These are phyloP conservation scores for Rutstroemia sp. DNA, from an alignment of 2,329 filamentous ascomycete genomes.

Conservation along the genomic window DNA sequence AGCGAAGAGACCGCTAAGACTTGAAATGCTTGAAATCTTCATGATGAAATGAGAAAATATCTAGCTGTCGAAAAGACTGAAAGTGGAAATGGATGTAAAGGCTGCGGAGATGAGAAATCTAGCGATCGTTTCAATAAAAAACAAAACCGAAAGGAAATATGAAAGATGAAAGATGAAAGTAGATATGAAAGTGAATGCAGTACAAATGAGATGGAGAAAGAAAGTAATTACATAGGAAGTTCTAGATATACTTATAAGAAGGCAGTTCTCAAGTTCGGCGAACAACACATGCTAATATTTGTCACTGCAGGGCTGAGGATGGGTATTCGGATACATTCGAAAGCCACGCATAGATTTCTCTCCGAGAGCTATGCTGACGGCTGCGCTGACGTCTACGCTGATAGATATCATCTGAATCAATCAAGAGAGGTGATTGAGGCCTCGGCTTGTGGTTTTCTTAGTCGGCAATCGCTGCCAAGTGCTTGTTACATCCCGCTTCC, in stretches of 20 bases:
- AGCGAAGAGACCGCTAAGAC: constrained; percentile 11
- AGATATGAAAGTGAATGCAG: neutral
- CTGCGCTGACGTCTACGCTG: neutral
- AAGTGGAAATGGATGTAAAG: neutral
- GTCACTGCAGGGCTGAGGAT: neutral
- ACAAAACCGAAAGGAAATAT: neutral
- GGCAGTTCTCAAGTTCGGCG: neutral
- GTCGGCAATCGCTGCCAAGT: neutral
- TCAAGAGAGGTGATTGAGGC: neutral
- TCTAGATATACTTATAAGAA: neutral
- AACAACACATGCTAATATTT: neutral
- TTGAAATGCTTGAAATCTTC: constrained; percentile 19
- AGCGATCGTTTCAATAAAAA: neutral
- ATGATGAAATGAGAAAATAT: constrained; percentile 11
- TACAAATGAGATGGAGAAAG: constrained; percentile 1
- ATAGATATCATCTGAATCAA: neutral
- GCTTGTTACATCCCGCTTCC: neutral
- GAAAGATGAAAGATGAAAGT: neutral
- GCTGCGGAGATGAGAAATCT: neutral
- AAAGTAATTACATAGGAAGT: neutral
- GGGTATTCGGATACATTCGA: neutral
- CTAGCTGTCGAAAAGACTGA: neutral
- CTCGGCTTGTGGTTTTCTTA: no score
- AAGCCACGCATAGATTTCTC: neutral
- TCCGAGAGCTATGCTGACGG: neutral